phyloP scores from a whole-genome alignment of 495 filamentous ascomycete genomes.

The Articulospora tetracladia region DNA sequence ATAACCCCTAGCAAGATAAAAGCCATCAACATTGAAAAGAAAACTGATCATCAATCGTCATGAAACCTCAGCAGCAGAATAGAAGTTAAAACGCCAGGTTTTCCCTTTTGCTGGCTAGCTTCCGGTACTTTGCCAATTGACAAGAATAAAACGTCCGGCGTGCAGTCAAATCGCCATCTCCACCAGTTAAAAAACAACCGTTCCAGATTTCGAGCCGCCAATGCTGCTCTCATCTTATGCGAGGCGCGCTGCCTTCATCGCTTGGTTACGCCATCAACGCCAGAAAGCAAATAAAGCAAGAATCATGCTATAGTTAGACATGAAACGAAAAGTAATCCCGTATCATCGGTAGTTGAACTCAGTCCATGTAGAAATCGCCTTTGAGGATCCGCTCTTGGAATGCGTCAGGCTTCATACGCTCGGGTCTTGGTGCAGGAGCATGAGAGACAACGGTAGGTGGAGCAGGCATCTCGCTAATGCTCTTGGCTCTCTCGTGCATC shows the following conservation, averaged over 20 bases:
- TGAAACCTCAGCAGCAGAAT: background rate
- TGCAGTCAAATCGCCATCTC: constrained; percentile 9
- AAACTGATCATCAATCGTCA: constrained; percentile 2
- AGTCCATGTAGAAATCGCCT: constrained; percentile 98
- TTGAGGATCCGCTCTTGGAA: constrained; percentile 96
- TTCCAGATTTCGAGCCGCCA: background rate
- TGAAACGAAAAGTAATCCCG: background rate
- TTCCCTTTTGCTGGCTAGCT: background rate
- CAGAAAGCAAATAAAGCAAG: constrained; percentile 4
- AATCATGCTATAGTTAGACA: constrained; percentile 6
- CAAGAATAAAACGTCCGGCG: constrained; percentile 23
- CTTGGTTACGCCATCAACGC: constrained; percentile 18
- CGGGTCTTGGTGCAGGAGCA: constrained; percentile 37
- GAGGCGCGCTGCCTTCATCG: constrained; percentile 17
- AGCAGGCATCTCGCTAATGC: constrained; percentile 63
- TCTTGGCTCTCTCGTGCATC: constrained; percentile 65
- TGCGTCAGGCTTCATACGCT: constrained; percentile 70
- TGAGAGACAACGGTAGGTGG: constrained; percentile 36
- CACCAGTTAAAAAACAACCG: background rate
- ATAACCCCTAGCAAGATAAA: background rate
- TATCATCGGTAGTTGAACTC: constrained; percentile 25
- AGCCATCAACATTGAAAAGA: background rate
- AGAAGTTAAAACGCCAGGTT: background rate
- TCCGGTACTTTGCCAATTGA: constrained; percentile 1
- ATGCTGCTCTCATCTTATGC: background rate